Evolutionary conservation across 805 yeast genomes (phyloP), one percentile per base, ranked within the genome.

Genomic region (Lipomyces yamanashiensis): DNA sequence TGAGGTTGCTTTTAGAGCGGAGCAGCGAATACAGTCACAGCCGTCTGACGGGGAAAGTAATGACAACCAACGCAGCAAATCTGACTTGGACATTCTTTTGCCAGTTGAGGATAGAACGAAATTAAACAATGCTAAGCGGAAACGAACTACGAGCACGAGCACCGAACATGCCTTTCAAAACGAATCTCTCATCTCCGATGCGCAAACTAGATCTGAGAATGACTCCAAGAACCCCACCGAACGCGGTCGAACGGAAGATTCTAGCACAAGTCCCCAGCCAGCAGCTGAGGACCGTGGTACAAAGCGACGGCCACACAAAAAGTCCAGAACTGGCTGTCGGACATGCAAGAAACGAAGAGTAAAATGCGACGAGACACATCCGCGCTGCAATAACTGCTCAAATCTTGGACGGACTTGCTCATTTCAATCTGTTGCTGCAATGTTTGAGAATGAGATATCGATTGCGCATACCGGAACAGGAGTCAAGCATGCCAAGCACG

Each of bases 291-390:
- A 17, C 10, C 61, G 40, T 13, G 13, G 39, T 7, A 13, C 59
- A 21, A 92, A 91, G 76, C 82, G 98, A 51, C 88, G 90, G 72
- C 93, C 88, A 72, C 98, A 93, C 74, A 89, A 87, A 64, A 93
- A 93, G 76, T 89, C 96, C 41, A 84, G 96, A 62, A 84, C 85
- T 61, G 98, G 98, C 0, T 92, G 98, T 77, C 83, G 86, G 45
- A 89, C 96, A 1, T 92, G 98, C 77, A 92, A 92, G 73, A 83
- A 85, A 67, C 83, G 98, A 71, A 80, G 98, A 57, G 97, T 93
- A 47, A 92, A 92, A 74, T 92, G 98, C 79, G 98, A 92, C 74
- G 98, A 93, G 75, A 78, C 79, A 0, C 88, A 86, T 64, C 98
- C 98, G 0, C 74, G 79, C 7, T 92, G 98, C 75, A 78, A 79